Evolutionary conservation across 768 basidiomycete genomes (phyloP), one percentile per base, ranked within the genome.

Genomic region (Boletus vinaceobasis): DNA sequence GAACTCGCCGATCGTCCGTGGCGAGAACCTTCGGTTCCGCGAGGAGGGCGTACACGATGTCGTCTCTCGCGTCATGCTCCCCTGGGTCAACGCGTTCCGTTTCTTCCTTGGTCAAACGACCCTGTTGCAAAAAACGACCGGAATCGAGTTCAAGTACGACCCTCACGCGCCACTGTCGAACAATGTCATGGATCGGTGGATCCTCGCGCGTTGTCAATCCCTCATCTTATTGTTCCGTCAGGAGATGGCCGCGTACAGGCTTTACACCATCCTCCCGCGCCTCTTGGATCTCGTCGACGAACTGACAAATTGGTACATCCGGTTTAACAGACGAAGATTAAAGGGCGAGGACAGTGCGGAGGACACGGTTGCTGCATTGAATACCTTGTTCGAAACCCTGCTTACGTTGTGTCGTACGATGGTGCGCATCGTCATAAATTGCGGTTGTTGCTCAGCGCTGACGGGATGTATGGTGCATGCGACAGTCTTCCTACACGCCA

Each of bases 131-230:
- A 96, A 96, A 69, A 83, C 82, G 21, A 80, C 80, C 9, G 85
- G 85, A 5, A 74, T 83, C 56, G 82, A 86, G 46, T 98, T 98
- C 76, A 76, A 79, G 59, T 98, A 98, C 72, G 83, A 97, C 65
- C 80, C 89, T n/a, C 84, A 93, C 61, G 90, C 90, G 1, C 81
- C 87, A 7, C 75, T 88, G 19, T 90, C 91, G 14, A 81, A 74
- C 61, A 99, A 98, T 67, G 94, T 98, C 65, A 98, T 98, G 96
- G 97, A 99, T 66, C 82, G 91, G 38, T 98, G 97, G 97, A 90
- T 98, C 68, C 83, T 99, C 43, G 97, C 97, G 14, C 81, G 93
- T n/a, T 98, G 97, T 68, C 97, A 99, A 73, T 94, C 92, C 8
- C 80, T 98, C 63, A 98, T 98, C 76, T 81, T 84, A 65, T 77